These are phyloP conservation scores for Zygosaccharomyces pseudobailii DNA, from an alignment of 1,139 yeast genomes.

Conservation along the genomic window DNA sequence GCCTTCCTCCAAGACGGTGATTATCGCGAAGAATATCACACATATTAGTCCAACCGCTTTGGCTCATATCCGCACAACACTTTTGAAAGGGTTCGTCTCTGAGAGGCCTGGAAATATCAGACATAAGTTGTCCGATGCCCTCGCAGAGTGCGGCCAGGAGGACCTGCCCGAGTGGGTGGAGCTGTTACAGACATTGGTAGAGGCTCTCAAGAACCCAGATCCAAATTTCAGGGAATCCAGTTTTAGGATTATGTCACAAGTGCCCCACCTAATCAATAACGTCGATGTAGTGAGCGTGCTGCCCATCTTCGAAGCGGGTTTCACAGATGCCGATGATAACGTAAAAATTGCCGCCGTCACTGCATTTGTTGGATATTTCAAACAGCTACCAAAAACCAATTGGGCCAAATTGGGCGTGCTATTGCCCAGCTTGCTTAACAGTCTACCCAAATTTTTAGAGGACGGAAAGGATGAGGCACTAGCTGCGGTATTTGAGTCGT, in stretches of 20 bases:
- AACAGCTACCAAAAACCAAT: conserved; percentile 66
- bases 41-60: conserved; percentile 56
- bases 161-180: conserved; percentile 69
- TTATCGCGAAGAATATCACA: conserved; percentile 75
- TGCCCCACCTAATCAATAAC: conserved; percentile 71
- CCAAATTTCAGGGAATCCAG: conserved; percentile 84
- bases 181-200: conserved; percentile 67
- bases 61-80: conserved; percentile 56
- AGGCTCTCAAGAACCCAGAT: conserved; percentile 58
- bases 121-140: conserved; percentile 90
- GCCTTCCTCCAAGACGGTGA: conserved; percentile 44
- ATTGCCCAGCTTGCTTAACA: conserved; percentile 77
- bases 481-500: conserved; percentile 80
- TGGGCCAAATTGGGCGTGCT: conserved; percentile 77
- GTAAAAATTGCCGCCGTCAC: conserved; percentile 90
- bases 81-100: conserved; percentile 67
- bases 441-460: conserved; percentile 77
- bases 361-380: conserved; percentile 88
- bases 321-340: conserved; percentile 69
- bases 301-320: conserved; percentile 73
- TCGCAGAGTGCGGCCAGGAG: conserved; percentile 81
- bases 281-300: conserved; percentile 52
- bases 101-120: conserved; percentile 65
- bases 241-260: conserved; percentile 79
- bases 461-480: conserved; percentile 76